Conservation (phyloP, 768 basidiomycete genomes). For the Lactifluus hygrophoroides region DNA sequence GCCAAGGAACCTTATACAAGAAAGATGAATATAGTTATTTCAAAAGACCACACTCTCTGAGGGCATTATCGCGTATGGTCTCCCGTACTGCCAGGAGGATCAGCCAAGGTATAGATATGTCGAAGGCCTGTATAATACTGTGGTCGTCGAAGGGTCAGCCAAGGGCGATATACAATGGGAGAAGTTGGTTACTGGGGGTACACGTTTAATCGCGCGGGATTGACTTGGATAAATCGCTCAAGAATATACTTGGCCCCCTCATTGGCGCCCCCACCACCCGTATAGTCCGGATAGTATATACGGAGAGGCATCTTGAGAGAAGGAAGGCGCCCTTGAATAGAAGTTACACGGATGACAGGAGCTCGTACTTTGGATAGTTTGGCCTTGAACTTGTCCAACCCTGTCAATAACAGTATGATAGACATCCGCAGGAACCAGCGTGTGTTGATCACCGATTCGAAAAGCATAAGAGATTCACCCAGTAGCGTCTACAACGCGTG, state of each 20-base stretch:
- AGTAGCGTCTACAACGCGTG: conserved; percentile 33
- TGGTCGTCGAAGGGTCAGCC: no score
- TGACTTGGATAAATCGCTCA: conserved; percentile 40
- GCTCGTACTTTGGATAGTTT: conserved; percentile 35
- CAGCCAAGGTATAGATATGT: no score
- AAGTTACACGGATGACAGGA: background rate
- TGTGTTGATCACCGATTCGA: conserved; percentile 45
- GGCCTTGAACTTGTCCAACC: conserved; percentile 41
- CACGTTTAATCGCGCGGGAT: conserved; percentile 23
- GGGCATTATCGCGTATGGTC: no score
- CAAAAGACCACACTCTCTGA: no score
- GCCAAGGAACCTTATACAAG: no score
- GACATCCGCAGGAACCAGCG: conserved; percentile 36
- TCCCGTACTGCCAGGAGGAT: no score
- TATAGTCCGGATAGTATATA: conserved; percentile 36
- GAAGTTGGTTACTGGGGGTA: no score
- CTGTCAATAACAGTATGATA: conserved; percentile 37
- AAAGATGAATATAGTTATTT: no score
- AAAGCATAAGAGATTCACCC: conserved; percentile 41
- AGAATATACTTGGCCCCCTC: conserved; percentile 40
- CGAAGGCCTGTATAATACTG: no score
- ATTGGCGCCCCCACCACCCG: conserved; percentile 36
- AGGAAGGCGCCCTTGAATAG: background rate
- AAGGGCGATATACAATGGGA: no score
- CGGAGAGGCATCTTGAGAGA: conserved; percentile 23